These are phyloP conservation scores for Cruciata laevipes DNA, from an alignment of 257 asterid species.

Conservation along the genomic window DNA sequence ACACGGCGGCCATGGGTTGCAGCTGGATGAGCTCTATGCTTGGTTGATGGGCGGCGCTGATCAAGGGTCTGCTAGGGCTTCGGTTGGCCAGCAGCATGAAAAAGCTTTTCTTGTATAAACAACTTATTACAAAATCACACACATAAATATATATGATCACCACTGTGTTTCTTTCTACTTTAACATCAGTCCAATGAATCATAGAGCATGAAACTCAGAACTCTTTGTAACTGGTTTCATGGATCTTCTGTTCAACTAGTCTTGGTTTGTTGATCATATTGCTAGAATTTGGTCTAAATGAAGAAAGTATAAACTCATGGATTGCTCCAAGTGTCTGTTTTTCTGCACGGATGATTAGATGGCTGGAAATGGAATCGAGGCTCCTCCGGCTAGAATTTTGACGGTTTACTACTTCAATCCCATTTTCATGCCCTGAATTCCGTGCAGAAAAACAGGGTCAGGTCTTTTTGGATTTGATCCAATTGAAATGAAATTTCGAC, in stretches of 20 bases:
- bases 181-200: neutral
- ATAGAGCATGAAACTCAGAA: neutral
- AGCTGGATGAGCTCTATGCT: slow-evolving; percentile 65
- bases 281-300: neutral
- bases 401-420: too few relatives aligned
- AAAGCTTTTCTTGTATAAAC: slow-evolving; percentile 21
- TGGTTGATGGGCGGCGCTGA: slow-evolving; percentile 47
- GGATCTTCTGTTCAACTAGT: neutral
- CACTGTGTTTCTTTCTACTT: neutral
- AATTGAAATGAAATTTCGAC: neutral
- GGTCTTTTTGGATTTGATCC: too few relatives aligned
- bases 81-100: slow-evolving; percentile 20
- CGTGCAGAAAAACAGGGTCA: neutral
- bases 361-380: neutral
- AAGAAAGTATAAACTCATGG: neutral
- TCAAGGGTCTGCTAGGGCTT: slow-evolving; percentile 18
- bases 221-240: neutral
- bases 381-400: too few relatives aligned
- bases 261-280: neutral
- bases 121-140: neutral
- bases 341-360: neutral
- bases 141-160: neutral
- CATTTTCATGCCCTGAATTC: neutral
- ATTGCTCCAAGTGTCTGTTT: neutral
- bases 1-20: slow-evolving; percentile 21